Evolutionary conservation across 75 land plant genomes (phyloP), one percentile per base, ranked within the genome.

Genomic region (Larix kaempferi): DNA sequence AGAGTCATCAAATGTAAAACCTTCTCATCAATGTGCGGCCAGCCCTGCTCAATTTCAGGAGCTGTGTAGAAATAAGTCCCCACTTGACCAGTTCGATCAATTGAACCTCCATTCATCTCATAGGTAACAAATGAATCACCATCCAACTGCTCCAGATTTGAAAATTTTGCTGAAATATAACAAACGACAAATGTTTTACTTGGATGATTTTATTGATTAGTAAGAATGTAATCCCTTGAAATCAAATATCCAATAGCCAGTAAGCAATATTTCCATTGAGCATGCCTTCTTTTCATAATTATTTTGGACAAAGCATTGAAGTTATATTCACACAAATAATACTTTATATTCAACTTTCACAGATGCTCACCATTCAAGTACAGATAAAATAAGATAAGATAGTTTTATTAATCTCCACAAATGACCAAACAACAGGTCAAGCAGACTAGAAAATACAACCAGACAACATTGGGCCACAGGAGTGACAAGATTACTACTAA

Each of bases 61-160:
- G 99, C 99, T 57, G 95, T 97, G 81, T 97, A 97, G 73, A 97
- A 94, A 56, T 97, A 97, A 23, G 99, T 97, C 57, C 99, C 99
- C 63, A 97, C 91, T 94, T 88, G 91, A 77, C 99, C 99, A 79
- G 99, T 97, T 79, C 99, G 93, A 83, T 97, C 99, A 29, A 89
- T 37, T 57, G 99, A 97, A 67, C 83, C 80, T 49, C 91, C 89
- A 82, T 83, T 65, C 65, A 83, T 71, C 37, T 96, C 95, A 11
- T 67, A 23, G 26, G 88, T 79, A 72, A 86, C 73, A 72, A 25
- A 56, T 44, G 73, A 74, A 79, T 97, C 99, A 35, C 86, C 88
- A 69, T 97, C 99, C 75, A 90, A 62, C 75, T 95, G 93, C 84
- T 97, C 98, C 66, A 92, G 78, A 85, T 86, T 92, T 85, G 94